phyloP scores from a whole-genome alignment of 805 yeast species.

The Candida ovalis region DNA sequence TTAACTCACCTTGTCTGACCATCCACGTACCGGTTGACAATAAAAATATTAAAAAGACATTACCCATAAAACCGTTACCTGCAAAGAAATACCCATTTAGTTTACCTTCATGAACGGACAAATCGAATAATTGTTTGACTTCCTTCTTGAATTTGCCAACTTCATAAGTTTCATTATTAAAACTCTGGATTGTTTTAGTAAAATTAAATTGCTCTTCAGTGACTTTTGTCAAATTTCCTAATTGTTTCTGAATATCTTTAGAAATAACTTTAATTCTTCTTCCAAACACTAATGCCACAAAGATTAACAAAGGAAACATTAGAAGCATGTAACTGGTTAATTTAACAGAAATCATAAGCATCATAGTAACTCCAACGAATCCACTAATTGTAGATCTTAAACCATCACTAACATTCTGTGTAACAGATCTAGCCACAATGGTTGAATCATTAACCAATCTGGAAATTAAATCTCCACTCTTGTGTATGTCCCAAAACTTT shows the following conservation, averaged over 20 bases:
- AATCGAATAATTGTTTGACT: slow-evolving; percentile 58
- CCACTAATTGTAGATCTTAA: slow-evolving; percentile 79
- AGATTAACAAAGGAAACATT: slow-evolving; percentile 77
- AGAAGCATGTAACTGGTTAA: slow-evolving; percentile 77
- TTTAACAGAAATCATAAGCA: slow-evolving; percentile 81
- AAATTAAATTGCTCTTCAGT: slow-evolving; percentile 90
- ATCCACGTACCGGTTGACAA: slow-evolving; percentile 77
- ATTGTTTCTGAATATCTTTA: slow-evolving; percentile 71
- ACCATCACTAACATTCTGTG: slow-evolving; percentile 92
- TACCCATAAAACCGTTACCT: slow-evolving; percentile 80
- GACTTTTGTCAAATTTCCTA: slow-evolving; percentile 83
- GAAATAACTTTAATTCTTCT: slow-evolving; percentile 70
- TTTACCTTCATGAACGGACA: slow-evolving; percentile 77
- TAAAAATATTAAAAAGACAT: slow-evolving; percentile 70
- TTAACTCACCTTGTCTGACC: slow-evolving; percentile 70
- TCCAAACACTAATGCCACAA: slow-evolving; percentile 81
- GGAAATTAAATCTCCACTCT: slow-evolving; percentile 89
- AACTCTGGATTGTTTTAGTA: slow-evolving; percentile 82
- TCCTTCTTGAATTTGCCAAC: slow-evolving; percentile 70
- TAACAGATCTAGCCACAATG: slow-evolving; percentile 78
- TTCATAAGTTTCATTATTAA: slow-evolving; percentile 79
- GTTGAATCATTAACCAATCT: slow-evolving; percentile 86
- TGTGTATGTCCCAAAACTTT: slow-evolving; percentile 81
- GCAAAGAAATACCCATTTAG: slow-evolving; percentile 76
- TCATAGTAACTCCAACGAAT: slow-evolving; percentile 83